Base-by-base conservation (phyloP, 2,329 filamentous ascomycete species). In the Colletotrichum lentis region DNA sequence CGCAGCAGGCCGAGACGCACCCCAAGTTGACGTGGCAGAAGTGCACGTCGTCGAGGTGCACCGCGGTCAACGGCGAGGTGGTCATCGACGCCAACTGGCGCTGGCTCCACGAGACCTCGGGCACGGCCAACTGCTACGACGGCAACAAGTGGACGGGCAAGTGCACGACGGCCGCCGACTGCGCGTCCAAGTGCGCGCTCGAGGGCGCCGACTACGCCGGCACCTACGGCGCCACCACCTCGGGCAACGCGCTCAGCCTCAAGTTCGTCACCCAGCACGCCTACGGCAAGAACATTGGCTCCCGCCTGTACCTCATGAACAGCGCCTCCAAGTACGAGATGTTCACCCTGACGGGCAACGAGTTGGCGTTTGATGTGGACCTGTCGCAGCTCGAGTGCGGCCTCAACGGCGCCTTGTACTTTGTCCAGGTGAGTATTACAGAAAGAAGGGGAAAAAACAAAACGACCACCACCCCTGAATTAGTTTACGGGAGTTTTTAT, bases 351-450 rank as follows among this genome's bases (percentile, higher is more conserved):
- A 80, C 85, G 63, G 85, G 86, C 78, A 82, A 87, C 74, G 88
- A 91, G 76, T 86, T 91, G 76, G 85, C 86, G 41, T 90, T 91
- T 67, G 88, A 90, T 62, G 88, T 90, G 20, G 88, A 91, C 74
- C 83, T 90, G 37, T 89, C 87, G 41, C 83, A 84, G 67, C 80
- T 90, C 27, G 85, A 75, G 43, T 91, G 89, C 72, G 90, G 90
- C 62, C 77, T 91, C 70, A 91, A 91, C n/a, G 87, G 87, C 66
- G 88, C 88, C 43, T 77, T 91, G 47, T 90, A 90, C 78, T 83
- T 87, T 59, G 81, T 84, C 27, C 78, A 82, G 27, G 41, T 58
- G 5, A 37, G 53, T 56, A n/a, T n/a, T n/a, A n/a, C n/a, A n/a
- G n/a, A n/a, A n/a, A n/a, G n/a, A n/a, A n/a, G n/a, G n/a, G n/a